phyloP scores from a whole-genome alignment of 257 asterid species.

The Oldenlandia corymbosa region DNA sequence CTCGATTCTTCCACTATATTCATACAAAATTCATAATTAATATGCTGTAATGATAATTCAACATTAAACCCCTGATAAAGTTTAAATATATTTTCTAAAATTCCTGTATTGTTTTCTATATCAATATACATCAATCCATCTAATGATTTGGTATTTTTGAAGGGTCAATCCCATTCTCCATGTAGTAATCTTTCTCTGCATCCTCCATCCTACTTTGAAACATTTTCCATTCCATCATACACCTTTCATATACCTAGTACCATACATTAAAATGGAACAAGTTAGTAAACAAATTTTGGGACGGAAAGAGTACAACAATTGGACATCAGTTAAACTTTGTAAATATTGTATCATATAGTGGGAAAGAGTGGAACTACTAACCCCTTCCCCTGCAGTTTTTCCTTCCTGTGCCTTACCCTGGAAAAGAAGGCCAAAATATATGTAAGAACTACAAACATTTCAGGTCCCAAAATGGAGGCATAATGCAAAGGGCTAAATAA shows the following conservation, averaged over 20 bases:
- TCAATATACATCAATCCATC: no score
- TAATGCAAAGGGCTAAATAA: background rate
- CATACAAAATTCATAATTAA: no score
- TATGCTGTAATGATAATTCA: no score
- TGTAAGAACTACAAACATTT: constrained; percentile 1
- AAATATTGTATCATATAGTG: background rate
- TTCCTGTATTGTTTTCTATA: no score
- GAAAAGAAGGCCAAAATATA: constrained; percentile 13
- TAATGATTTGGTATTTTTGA: no score
- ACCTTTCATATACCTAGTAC: constrained; percentile 59
- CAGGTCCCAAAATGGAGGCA: background rate
- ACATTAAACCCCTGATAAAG: no score
- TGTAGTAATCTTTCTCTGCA: constrained; percentile 63
- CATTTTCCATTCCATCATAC: constrained; percentile 68
- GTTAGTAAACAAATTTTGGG: no score
- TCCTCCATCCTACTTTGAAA: constrained; percentile 47
- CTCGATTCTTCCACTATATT: no score
- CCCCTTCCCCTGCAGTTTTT: constrained; percentile 77
- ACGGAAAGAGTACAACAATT: background rate
- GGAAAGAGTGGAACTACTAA: background rate
- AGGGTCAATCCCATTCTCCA: constrained; percentile 22
- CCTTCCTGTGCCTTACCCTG: constrained; percentile 63
- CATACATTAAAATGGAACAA: background rate
- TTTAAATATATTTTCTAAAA: no score
- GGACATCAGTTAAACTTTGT: background rate